Conservation (phyloP, 208 protist genomes). For the Acanthamoeba triangularis region DNA sequence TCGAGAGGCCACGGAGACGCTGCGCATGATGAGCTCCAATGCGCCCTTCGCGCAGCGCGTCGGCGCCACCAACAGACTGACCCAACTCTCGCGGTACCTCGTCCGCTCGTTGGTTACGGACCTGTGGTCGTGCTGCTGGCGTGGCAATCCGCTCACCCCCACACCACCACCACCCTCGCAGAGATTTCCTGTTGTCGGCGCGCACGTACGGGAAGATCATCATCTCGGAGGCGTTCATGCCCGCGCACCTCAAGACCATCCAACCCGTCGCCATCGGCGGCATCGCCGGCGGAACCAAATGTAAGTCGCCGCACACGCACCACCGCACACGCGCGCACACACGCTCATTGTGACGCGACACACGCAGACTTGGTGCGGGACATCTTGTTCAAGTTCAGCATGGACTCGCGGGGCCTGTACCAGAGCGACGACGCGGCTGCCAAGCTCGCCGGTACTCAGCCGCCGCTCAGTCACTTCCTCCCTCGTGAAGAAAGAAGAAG, state of each 20-base stretch:
- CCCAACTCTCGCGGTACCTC: background rate
- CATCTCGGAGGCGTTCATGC: constrained; percentile 62
- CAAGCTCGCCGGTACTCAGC: background rate
- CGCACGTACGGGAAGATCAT: constrained; percentile 47
- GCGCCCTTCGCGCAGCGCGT: background rate
- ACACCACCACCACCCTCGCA: background rate
- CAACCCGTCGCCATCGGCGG: constrained; percentile 38
- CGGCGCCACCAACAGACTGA: background rate
- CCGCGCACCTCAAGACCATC: constrained; percentile 32
- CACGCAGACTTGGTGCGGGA: constrained; percentile 6
- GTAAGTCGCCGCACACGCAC: background rate
- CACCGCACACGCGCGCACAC: background rate
- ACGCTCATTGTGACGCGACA: background rate
- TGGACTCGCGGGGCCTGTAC: constrained; percentile 13
- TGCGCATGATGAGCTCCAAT: constrained; percentile 62
- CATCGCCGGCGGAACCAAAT: constrained; percentile 54
- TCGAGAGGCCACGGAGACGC: constrained; percentile 36
- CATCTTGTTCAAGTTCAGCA: constrained; percentile 55
- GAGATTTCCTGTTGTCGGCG: constrained; percentile 26
- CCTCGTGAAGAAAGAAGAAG: background rate
- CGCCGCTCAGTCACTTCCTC: background rate
- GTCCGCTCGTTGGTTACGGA: background rate
- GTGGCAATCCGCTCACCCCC: background rate
- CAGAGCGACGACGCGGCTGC: constrained; percentile 5
- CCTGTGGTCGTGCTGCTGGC: background rate